Evolutionary conservation across 2,329 filamentous ascomycete genomes (phyloP), one percentile per base, ranked within the genome.

Genomic region (Polytolypa hystricis): DNA sequence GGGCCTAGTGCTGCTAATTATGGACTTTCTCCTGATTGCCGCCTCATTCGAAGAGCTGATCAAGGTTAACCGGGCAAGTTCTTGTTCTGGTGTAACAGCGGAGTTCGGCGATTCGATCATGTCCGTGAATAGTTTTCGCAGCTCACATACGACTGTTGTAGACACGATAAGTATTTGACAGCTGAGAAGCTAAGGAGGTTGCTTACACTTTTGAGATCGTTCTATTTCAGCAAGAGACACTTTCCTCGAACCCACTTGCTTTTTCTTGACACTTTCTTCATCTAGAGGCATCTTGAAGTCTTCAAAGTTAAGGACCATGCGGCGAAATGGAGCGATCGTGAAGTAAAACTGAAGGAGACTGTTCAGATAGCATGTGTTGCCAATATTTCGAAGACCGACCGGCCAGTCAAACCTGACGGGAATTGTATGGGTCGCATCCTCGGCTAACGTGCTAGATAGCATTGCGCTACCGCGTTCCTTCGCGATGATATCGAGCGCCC

Each of bases 351-450:
- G 91, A 7, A 98, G 69, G 33, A 98, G 73, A 60, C 89, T 96
- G 65, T 98, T 98, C 37, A 98, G 70, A 52, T 98, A 98, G 57
- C 91, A 98, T 0, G 93, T 98, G 52, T 98, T 98, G 41, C 91
- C 87, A 39, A 96, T 93, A 49, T 96, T 98, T 44, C 79, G 74
- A 4, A 96, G 70, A 0, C 91, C 91, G 15, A 93, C 83, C 0
- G 91, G 91, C 57, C 84, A 77, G 19, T 73, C 66, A 31, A 61
- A 57, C 41, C 49, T 53, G 25, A 60, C 51, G 32, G 54, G 51
- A 44, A 54, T 51, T 14, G 53, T 42, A 26, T 57, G 52, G 3
- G 42, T 42, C 11, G 43, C 48, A 25, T 52, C 47, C 1, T 55
- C 54, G n/a, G 53, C 49, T 12, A 59, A 51, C 46, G 55, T 52